These are phyloP conservation scores for Infundibulicybe gibba DNA, from an alignment of 768 basidiomycete species.

Conservation along the genomic window DNA sequence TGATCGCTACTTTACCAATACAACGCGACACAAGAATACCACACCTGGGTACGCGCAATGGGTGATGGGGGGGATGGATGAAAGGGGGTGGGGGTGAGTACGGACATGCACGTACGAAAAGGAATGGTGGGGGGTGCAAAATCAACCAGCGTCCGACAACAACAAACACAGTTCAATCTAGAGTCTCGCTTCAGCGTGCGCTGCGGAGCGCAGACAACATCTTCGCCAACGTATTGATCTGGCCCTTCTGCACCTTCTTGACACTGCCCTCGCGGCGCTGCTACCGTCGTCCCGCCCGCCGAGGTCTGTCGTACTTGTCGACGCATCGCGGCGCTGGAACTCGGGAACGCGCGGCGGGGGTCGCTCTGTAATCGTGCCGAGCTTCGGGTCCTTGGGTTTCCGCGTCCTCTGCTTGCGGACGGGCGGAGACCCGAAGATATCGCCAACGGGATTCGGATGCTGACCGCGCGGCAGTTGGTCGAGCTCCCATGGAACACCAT, in stretches of 20 bases:
- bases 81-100: not conserved
- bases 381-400: conserved; percentile 61
- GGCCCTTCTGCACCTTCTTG: conserved; percentile 85
- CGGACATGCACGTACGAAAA: not conserved
- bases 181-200: conserved; percentile 28
- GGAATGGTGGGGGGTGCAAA: not conserved
- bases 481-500: conserved; percentile 75
- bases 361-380: conserved; percentile 77
- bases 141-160: conserved; percentile 1
- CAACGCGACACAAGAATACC: conserved; percentile 35
- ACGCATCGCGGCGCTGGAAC: conserved; percentile 56
- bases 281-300: conserved; percentile 41
- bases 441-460: conserved; percentile 56
- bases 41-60: conserved; percentile 27
- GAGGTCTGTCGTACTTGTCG: conserved; percentile 75
- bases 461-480: conserved; percentile 65
- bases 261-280: conserved; percentile 30
- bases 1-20: conserved; percentile 52
- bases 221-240: conserved; percentile 88
- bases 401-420: conserved; percentile 63
- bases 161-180: not conserved
- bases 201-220: conserved; percentile 79
- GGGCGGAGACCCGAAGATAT: conserved; percentile 59
- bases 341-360: conserved; percentile 46
- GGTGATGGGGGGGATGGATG: not conserved